Conservation (phyloP, 192 early-diverging fungal genomes). For the Entomortierella chlamydospora region DNA sequence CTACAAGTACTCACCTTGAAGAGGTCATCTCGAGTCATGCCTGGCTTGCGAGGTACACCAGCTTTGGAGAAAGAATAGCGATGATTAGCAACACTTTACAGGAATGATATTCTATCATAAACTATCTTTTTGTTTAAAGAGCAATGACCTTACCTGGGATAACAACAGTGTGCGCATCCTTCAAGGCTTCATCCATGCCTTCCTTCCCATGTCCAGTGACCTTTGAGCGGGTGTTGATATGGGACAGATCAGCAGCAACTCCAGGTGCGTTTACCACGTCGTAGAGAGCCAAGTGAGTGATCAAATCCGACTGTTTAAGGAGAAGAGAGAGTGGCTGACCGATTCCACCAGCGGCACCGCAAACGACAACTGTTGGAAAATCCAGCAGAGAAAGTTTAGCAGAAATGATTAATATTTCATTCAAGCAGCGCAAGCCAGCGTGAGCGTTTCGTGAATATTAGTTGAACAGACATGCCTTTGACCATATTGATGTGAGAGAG, state of each 20-base stretch:
- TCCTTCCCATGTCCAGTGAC: constrained; percentile 85
- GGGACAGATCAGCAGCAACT: constrained; percentile 95
- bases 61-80: constrained; percentile 61
- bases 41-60: constrained; percentile 98
- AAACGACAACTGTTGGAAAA: constrained; percentile 69
- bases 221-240: constrained; percentile 87
- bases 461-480: constrained; percentile 15
- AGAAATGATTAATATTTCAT: neutral
- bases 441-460: neutral
- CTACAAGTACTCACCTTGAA: constrained; percentile 74
- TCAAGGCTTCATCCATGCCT: constrained; percentile 80
- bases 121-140: no score
- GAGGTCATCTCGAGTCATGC: constrained; percentile 98
- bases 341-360: constrained; percentile 93
- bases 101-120: no score
- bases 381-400: neutral
- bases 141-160: constrained; percentile 96
- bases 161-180: constrained; percentile 84
- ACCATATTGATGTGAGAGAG: constrained; percentile 15
- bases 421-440: neutral
- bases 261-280: constrained; percentile 98
- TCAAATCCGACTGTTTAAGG: constrained; percentile 88
- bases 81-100: neutral
- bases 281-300: constrained; percentile 90
- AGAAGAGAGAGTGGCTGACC: constrained; percentile 97